Conservation (phyloP, 805 yeast species). For the Candida nanaspora region DNA sequence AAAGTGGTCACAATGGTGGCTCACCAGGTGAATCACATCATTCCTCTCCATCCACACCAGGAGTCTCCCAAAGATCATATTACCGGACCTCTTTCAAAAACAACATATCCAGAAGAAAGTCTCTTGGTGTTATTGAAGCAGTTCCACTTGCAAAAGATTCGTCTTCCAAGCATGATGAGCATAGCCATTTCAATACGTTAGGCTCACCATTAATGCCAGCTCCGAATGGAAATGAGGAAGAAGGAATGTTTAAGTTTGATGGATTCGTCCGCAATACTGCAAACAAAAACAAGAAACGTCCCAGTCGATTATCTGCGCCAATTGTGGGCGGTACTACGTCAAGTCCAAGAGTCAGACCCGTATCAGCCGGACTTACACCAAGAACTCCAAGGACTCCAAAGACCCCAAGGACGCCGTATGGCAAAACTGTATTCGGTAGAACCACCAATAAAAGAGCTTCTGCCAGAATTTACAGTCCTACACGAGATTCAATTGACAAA, state of each 20-base stretch:
- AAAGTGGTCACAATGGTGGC: conserved; percentile 19
- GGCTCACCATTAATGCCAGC: conserved; percentile 12
- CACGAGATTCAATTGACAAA: conserved; percentile 1
- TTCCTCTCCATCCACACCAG: conserved; percentile 2
- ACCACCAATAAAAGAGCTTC: conserved; percentile 10
- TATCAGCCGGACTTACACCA: conserved; percentile 9
- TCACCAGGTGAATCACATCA: conserved; percentile 9
- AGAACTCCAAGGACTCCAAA: conserved; percentile 19
- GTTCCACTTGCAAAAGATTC: background rate
- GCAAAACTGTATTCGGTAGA: conserved; percentile 8
- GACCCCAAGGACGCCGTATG: conserved; percentile 16
- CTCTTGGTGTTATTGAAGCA: conserved; percentile 2
- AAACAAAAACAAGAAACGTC: conserved; percentile 27
- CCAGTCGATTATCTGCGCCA: conserved; percentile 17
- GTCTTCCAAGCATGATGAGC: background rate
- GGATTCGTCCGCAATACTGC: conserved; percentile 28
- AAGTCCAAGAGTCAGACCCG: conserved; percentile 10
- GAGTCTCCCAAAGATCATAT: conserved; percentile 3
- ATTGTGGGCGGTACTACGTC: conserved; percentile 11
- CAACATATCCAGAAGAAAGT: conserved; percentile 1
- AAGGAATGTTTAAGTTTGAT: conserved; percentile 40
- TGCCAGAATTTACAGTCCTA: conserved; percentile 5
- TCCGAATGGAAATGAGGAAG: conserved; percentile 20
- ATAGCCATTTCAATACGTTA: conserved; percentile 7
- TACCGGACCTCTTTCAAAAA: conserved; percentile 11